These are phyloP conservation scores for Quercus wislizeni DNA, from an alignment of 306 rosid genomes.

Conservation along the genomic window DNA sequence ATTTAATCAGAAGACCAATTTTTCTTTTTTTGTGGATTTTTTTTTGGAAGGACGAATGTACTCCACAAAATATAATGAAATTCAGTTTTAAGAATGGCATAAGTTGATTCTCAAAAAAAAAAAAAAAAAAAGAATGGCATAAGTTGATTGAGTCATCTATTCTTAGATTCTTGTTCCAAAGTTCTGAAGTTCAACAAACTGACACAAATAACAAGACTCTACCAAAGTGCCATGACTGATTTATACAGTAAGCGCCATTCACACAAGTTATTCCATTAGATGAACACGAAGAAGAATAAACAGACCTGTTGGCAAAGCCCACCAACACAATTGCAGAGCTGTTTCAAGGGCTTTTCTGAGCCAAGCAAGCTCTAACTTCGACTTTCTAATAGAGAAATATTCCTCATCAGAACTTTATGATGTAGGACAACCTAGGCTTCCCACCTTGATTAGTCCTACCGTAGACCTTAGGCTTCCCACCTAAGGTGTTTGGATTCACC, in stretches of 20 bases:
- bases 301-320: slow-evolving; percentile 92
- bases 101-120: too few species aligned
- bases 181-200: background rate
- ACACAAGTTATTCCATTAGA: slow-evolving; percentile 13
- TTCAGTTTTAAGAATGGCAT: background rate
- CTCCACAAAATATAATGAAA: too few species aligned
- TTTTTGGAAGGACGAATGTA: too few species aligned
- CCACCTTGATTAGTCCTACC: too few species aligned
- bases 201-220: background rate
- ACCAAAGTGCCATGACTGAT: background rate
- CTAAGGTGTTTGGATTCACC: too few species aligned
- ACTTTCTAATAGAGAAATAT: slow-evolving; percentile 47
- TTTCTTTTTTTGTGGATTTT: too few species aligned
- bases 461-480: too few species aligned
- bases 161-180: background rate
- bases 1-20: background rate
- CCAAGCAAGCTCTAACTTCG: slow-evolving; percentile 84
- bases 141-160: background rate
- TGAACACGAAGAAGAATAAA: slow-evolving; percentile 30
- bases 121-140: too few species aligned
- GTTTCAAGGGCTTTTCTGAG: slow-evolving; percentile 81
- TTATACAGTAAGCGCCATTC: background rate
- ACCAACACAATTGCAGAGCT: slow-evolving; percentile 79
- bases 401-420: slow-evolving; percentile 47
- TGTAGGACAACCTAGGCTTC: too few species aligned